Percentiles rank a stretch among this genome's conserved stretches.
These are phyloP conservation scores for Mrakia frigida DNA, from an alignment of 768 basidiomycete genomes.

Conservation along the genomic window DNA sequence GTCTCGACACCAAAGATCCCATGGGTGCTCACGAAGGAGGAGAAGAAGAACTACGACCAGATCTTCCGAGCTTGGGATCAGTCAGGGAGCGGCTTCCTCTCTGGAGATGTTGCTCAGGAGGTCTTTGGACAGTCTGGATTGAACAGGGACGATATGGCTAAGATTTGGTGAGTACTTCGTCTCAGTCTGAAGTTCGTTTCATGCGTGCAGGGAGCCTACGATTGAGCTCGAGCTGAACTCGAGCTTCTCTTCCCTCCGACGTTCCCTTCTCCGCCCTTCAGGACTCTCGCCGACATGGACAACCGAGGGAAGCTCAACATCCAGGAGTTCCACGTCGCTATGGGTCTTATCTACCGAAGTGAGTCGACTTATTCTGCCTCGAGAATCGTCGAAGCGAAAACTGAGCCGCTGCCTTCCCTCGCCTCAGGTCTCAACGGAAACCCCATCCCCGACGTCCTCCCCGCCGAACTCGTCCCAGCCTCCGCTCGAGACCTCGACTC, in stretches of 20 bases:
- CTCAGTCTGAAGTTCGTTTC: neutral
- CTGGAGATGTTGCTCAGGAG: constrained; percentile 73
- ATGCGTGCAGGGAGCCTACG: neutral
- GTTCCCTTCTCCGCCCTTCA: constrained; percentile 42
- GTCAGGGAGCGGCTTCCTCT: constrained; percentile 73
- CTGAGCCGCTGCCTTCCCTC: constrained; percentile 17
- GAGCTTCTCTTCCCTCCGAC: neutral
- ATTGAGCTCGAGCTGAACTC: neutral
- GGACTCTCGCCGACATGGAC: constrained; percentile 86
- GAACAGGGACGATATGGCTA: constrained; percentile 79
- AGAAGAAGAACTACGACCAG: constrained; percentile 94
- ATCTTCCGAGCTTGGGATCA: constrained; percentile 98
- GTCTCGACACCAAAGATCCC: constrained; percentile 64
- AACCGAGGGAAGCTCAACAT: constrained; percentile 93
- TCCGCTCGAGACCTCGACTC: constrained; percentile 82
- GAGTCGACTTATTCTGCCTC: constrained; percentile 43
- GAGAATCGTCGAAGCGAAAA: neutral
- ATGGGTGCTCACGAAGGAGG: constrained; percentile 79
- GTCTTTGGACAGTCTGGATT: constrained; percentile 93
- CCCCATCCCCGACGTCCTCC: constrained; percentile 77
- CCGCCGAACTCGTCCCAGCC: constrained; percentile 82
- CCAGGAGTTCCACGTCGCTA: constrained; percentile 95
- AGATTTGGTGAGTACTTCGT: constrained; percentile 68
- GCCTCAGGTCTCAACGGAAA: constrained; percentile 80
- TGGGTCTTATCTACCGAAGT: constrained; percentile 97